These are phyloP conservation scores for Thermomucor indicae-seudaticae DNA, from an alignment of 371 early-diverging fungal species.

Conservation along the genomic window DNA sequence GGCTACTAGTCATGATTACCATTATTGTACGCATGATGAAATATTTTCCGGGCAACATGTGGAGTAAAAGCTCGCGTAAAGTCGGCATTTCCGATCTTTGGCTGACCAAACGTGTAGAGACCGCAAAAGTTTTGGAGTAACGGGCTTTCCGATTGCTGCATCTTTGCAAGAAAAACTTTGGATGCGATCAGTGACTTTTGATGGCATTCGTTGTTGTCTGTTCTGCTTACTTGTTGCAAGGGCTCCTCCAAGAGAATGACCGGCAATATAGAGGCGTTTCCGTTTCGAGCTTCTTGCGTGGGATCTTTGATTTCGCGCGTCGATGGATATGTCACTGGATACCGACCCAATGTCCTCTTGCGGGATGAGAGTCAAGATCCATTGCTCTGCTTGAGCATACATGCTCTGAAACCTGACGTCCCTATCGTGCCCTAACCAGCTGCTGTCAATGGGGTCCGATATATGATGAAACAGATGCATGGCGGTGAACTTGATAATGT, in stretches of 20 bases:
- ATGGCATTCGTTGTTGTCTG: not conserved
- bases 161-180: constrained; percentile 53
- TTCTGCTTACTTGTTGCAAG: constrained; percentile 36
- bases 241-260: constrained; percentile 45
- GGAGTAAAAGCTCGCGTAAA: constrained; percentile 49
- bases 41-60: constrained; percentile 47
- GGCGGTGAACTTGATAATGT: constrained; percentile 24
- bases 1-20: constrained; percentile 13
- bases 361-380: constrained; percentile 25
- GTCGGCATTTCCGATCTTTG: constrained; percentile 53
- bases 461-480: constrained; percentile 33
- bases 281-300: not conserved
- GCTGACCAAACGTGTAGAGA: constrained; percentile 55
- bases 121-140: constrained; percentile 52
- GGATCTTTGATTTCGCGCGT: not conserved
- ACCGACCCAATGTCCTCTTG: constrained; percentile 5
- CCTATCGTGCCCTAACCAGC: constrained; percentile 32
- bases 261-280: constrained; percentile 40
- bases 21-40: constrained; percentile 58
- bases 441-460: constrained; percentile 40
- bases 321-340: constrained; percentile 1
- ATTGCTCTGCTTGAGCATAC: constrained; percentile 37
- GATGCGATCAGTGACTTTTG: not conserved
- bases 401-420: constrained; percentile 33
- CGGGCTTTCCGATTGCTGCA: constrained; percentile 53